Evolutionary conservation across 108 stramenopile genomes (phyloP), one percentile per base, ranked within the genome.

Genomic region (Fragilaria radians): DNA sequence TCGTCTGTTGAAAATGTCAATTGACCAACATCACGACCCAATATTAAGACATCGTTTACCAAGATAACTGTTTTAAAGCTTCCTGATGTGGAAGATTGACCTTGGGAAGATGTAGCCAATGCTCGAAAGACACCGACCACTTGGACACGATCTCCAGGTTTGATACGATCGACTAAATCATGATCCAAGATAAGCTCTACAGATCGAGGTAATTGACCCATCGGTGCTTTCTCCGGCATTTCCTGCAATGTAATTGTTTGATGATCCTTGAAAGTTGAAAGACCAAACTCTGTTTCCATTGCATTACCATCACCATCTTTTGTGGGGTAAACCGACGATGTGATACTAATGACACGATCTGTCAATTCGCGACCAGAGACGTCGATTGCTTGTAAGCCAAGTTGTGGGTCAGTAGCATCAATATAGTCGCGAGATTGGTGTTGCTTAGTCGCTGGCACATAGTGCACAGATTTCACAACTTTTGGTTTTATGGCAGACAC

Each of bases 181-280:
- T 96, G 83, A 65, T 96, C 94, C 30, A 95, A 52, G 46, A 97
- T 62, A 31, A 96, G 78, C 47, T 97, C 96, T 2, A 97, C 84
- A 3, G 86, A 89, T 18, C 99, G 82, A 11, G 99, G 99, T 26
- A 99, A 74, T 76, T 99, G 97, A 45, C 99, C 99, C 81, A 98
- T 95, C 23, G 96, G 97, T 0, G 99, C 96, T 17, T 89, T 70
- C 77, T 97, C 98, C 18, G 90, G 89, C 88, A 91, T 88, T 75
- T 99, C 99, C 73, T 99, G 97, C 22, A 96, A 61, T 0, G 93
- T 93, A 22, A 98, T 76, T 4, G 92, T 93, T 78, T 98, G 97
- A 70, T 96, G 92, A 62, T 99, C 96, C 62, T 98, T 97, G 85
- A 83, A 99, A 34, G 63, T 66, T n/a, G 82, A 81, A 0, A 97